Evolutionary conservation across 129 eudicot species (phyloP), one percentile per base, ranked within the genome.

Genomic region (Rutidosis leptorrhynchoides): DNA sequence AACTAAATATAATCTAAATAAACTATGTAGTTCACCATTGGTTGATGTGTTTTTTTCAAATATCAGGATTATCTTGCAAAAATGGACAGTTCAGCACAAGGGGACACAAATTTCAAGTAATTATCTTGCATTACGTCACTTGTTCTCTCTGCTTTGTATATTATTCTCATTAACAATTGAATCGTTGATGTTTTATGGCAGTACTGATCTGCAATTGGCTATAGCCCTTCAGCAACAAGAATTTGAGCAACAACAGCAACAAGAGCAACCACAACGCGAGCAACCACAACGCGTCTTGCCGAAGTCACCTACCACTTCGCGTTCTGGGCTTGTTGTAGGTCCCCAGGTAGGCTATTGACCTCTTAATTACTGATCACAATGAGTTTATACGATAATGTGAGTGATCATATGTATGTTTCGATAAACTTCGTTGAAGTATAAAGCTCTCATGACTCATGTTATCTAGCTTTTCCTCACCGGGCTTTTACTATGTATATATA

Each of bases 191-290:
- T 45, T 81, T 49, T 57, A 53, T 70, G 73, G 69, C 95, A 92
- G 99, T 65, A 84, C 95, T 63, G 96, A 93, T 85, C 56, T 80
- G 82, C 90, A 88, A 78, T 73, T 93, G 82, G 96, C 98, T 14
- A 79, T 85, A 35, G 92, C 91, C 71, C 95, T 93, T 60, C 93
- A 93, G 67, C 95, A 88, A 33, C 96, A 88, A 79, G 98, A 93
- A 76, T 93, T 81, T 73, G 96, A 86, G 52, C 87, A 87, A 26
- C 85, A 74, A 53, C 82, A 80, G 11, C 66, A 26, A 1, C 74
- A 70, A 53, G 82, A 73, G 42, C 83, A 54, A 35, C 61, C 20
- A 20, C 72, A 67, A 42, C 83, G 75, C 26, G 79, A 72, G 49
- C 82, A 76, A 73, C 80, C 67, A 59, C 84, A 63, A 54, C 90